These are phyloP conservation scores for Trypanosoma cruzi DNA, from an alignment of 208 protist species.

Conservation along the genomic window DNA sequence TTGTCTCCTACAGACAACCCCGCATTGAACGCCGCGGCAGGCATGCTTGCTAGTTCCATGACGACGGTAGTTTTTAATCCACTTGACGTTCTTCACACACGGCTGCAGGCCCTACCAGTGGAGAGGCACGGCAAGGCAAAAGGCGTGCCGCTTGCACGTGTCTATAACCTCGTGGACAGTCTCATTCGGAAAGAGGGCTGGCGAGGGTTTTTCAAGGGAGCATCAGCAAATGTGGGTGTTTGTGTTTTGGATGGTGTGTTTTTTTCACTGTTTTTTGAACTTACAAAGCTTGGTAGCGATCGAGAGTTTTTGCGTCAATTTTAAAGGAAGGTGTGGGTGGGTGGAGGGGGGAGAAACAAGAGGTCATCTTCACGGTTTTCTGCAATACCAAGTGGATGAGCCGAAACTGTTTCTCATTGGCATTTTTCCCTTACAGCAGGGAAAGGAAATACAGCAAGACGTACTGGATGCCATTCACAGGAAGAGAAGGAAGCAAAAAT, in stretches of 20 bases:
- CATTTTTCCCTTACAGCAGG: not conserved
- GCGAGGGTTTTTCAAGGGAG: conserved; percentile 81
- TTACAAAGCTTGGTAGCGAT: conserved; percentile 88
- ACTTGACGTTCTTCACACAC: conserved; percentile 78
- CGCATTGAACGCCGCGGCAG: conserved; percentile 67
- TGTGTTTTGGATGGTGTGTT: conserved; percentile 80
- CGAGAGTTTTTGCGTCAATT: conserved; percentile 50
- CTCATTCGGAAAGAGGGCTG: conserved; percentile 62
- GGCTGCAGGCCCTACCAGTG: conserved; percentile 69
- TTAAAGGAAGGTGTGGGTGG: conserved; percentile 8
- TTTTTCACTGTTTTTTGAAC: conserved; percentile 84
- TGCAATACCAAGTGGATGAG: not conserved
- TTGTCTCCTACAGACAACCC: conserved; percentile 85
- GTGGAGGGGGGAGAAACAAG: conserved; percentile 8
- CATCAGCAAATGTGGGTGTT: conserved; percentile 65
- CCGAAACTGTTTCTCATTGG: no score
- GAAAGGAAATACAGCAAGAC: not conserved
- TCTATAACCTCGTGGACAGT: conserved; percentile 43
- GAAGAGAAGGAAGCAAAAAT: no score
- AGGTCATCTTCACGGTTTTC: not conserved
- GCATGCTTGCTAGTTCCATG: conserved; percentile 57
- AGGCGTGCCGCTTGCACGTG: conserved; percentile 13
- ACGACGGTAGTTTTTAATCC: conserved; percentile 85
- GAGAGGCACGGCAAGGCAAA: conserved; percentile 11
- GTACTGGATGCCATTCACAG: no score